Evolutionary conservation across 2,329 filamentous ascomycete genomes (phyloP).

Genomic region (Pestalotiopsis sp.): DNA sequence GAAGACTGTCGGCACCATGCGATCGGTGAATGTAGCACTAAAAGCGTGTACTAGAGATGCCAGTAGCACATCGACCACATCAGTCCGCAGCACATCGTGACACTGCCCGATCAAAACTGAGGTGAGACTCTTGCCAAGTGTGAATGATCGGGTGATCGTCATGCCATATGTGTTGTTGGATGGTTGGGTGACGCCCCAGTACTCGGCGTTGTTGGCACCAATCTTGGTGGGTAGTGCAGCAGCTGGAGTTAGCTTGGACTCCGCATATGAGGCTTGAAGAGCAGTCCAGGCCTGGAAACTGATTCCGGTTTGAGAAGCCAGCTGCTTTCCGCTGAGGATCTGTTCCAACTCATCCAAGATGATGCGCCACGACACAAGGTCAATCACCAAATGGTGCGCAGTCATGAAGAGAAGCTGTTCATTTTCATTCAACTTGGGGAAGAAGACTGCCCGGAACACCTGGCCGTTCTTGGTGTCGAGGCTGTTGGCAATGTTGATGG

Average conservation of each 20-base stretch:
- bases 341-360: slow-evolving; percentile 44
- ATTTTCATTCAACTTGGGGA: slow-evolving; percentile 15
- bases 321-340: slow-evolving; percentile 24
- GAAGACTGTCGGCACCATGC: slow-evolving; percentile 13
- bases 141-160: neutral
- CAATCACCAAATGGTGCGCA: slow-evolving; percentile 40
- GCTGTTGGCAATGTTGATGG: slow-evolving; percentile 8
- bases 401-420: slow-evolving; percentile 30
- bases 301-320: neutral
- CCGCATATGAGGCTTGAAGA: neutral
- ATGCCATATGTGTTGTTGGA: slow-evolving; percentile 4
- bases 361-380: slow-evolving; percentile 46
- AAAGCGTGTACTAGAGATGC: slow-evolving; percentile 13
- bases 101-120: neutral
- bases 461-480: slow-evolving; percentile 24
- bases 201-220: neutral
- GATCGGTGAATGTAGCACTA: slow-evolving; percentile 13
- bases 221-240: neutral
- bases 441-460: slow-evolving; percentile 24
- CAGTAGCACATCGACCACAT: slow-evolving; percentile 15
- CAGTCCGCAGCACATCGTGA: slow-evolving; percentile 8
- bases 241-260: neutral
- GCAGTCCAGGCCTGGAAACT: slow-evolving; percentile 4
- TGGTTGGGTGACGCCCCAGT: neutral
- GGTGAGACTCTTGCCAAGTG: neutral